These are phyloP conservation scores for Torulaspora quercuum DNA, from an alignment of 805 yeast species.

Conservation along the genomic window DNA sequence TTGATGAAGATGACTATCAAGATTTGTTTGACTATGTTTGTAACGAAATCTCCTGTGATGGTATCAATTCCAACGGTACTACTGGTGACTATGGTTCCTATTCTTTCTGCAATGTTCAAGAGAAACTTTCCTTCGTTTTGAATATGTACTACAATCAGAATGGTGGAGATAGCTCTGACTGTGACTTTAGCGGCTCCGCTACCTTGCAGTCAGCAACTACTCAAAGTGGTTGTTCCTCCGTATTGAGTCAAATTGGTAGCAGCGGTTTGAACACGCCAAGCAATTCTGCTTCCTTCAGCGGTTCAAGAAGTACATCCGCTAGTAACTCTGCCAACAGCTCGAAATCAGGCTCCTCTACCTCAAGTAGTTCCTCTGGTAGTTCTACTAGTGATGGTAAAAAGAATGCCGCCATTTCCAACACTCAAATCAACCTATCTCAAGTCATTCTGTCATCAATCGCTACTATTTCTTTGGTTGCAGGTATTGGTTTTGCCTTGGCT, in stretches of 20 bases:
- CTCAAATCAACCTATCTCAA: slow-evolving; percentile 32
- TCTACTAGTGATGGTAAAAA: slow-evolving; percentile 22
- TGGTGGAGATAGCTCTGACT: slow-evolving; percentile 46
- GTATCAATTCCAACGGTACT: slow-evolving; percentile 59
- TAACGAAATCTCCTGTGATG: slow-evolving; percentile 53
- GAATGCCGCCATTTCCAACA: slow-evolving; percentile 29
- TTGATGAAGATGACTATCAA: slow-evolving; percentile 54
- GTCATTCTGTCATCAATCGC: slow-evolving; percentile 34
- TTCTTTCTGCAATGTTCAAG: slow-evolving; percentile 68
- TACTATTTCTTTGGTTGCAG: slow-evolving; percentile 37
- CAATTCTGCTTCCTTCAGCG: slow-evolving; percentile 36
- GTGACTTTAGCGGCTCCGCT: slow-evolving; percentile 70
- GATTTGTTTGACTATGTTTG: slow-evolving; percentile 59
- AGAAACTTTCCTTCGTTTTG: slow-evolving; percentile 60
- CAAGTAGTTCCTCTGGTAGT: slow-evolving; percentile 20
- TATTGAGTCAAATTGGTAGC: slow-evolving; percentile 62
- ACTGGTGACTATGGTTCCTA: slow-evolving; percentile 66
- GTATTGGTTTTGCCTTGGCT: slow-evolving; percentile 39
- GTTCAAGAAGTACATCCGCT: slow-evolving; percentile 34
- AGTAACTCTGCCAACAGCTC: slow-evolving; percentile 30
- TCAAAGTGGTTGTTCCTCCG: slow-evolving; percentile 53
- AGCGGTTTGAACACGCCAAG: slow-evolving; percentile 62
- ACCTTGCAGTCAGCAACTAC: slow-evolving; percentile 47
- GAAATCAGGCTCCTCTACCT: slow-evolving; percentile 15
- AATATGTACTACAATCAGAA: slow-evolving; percentile 58